phyloP scores from a whole-genome alignment of 2,329 filamentous ascomycete species.

The Fusarium sp. region DNA sequence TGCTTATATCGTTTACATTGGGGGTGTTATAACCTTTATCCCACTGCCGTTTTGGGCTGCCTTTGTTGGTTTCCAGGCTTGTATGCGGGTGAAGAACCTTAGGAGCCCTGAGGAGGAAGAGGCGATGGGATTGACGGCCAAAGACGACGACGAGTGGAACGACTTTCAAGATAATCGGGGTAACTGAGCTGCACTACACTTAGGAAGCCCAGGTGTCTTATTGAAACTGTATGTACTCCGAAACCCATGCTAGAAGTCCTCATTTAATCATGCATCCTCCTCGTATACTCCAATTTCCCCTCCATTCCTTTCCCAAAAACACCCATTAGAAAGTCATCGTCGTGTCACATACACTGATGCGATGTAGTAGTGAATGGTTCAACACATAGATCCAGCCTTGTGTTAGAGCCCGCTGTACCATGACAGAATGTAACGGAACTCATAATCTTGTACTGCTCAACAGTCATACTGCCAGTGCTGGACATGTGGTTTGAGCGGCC shows the following conservation, averaged over 20 bases:
- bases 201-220: constrained; percentile 1
- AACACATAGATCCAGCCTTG: constrained; percentile 25
- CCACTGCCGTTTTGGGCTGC: constrained; percentile 30
- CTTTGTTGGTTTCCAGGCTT: constrained; percentile 24
- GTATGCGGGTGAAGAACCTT: constrained; percentile 24
- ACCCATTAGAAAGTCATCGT: not conserved
- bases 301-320: not conserved
- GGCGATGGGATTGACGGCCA: constrained; percentile 12
- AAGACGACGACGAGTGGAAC: constrained; percentile 18
- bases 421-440: constrained; percentile 12
- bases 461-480: constrained; percentile 10
- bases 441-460: constrained; percentile 10
- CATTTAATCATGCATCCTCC: constrained; percentile 12
- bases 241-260: constrained; percentile 15
- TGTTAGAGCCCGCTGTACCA: constrained; percentile 8
- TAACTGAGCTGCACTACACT: not conserved
- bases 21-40: not conserved
- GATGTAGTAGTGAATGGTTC: constrained; percentile 18
- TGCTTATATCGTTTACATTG: constrained; percentile 1
- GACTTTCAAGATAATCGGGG: constrained; percentile 22
- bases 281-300: not conserved
- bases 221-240: constrained; percentile 15
- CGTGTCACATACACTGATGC: constrained; percentile 29
- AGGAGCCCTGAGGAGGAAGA: constrained; percentile 23
- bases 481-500: constrained; percentile 2